These are phyloP conservation scores for Mollisiaceae sp. DNA, from an alignment of 2,329 filamentous ascomycete genomes.

Conservation along the genomic window DNA sequence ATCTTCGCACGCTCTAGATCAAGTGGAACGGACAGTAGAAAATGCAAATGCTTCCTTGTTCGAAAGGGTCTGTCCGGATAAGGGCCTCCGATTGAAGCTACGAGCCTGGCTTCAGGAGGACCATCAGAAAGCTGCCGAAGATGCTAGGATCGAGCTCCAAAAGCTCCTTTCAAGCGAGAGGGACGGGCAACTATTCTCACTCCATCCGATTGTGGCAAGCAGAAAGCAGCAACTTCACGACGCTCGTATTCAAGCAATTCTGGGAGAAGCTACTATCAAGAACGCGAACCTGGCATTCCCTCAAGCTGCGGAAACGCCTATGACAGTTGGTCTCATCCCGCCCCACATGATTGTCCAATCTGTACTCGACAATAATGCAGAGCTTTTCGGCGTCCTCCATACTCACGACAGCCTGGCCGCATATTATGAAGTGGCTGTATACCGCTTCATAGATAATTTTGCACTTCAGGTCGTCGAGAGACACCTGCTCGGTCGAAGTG, in stretches of 20 bases:
- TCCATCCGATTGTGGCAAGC: conserved; percentile 19
- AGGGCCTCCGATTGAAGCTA: conserved; percentile 22
- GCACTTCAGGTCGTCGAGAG: conserved; percentile 22
- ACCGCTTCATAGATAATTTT: conserved; percentile 23
- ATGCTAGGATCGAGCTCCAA: conserved; percentile 26
- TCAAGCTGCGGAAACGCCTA: background rate
- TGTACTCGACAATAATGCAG: background rate
- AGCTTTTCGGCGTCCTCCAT: conserved; percentile 9
- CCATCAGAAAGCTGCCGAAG: conserved; percentile 14
- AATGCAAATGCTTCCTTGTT: conserved; percentile 22
- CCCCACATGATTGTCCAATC: background rate
- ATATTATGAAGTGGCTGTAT: conserved; percentile 17
- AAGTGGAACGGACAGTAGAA: conserved; percentile 24
- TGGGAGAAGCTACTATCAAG: background rate
- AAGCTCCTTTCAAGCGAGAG: conserved; percentile 24
- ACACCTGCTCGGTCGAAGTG: conserved; percentile 18
- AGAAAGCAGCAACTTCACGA: conserved; percentile 10
- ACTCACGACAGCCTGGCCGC: conserved; percentile 20
- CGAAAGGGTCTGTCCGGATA: conserved; percentile 25
- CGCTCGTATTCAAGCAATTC: conserved; percentile 19
- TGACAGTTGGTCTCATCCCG: background rate
- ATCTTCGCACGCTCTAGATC: conserved; percentile 13
- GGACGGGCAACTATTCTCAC: conserved; percentile 23
- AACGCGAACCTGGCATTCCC: background rate
- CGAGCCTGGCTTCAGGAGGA: conserved; percentile 27